Evolutionary conservation across 108 stramenopile genomes (phyloP), one percentile per base, ranked within the genome.

Genomic region (Conticribra weissflogii): DNA sequence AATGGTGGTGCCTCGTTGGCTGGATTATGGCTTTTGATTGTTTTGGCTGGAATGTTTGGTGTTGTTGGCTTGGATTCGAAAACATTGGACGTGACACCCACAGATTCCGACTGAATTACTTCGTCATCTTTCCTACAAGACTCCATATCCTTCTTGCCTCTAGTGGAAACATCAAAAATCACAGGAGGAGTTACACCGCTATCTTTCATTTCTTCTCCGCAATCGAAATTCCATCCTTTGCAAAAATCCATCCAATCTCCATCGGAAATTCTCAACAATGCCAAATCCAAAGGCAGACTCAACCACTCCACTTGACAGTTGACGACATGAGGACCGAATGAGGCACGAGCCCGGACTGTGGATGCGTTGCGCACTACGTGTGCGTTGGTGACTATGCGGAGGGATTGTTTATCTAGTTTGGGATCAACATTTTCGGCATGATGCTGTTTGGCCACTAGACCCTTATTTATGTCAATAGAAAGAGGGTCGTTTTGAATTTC

Each of bases 371-470:
- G 81, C 8, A 90, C 85, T 0, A 83, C 79, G 63, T 88, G 89
- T 18, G 89, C 89, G 67, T 88, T 90, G 45, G 89, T 90, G 25
- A 88, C 52, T 18, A 90, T 85, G 15, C 85, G 78, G 1, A 78
- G 52, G 0, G 73, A 46, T 52, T 16, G n/a, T 0, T 49, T 36
- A 23, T n/a, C 15, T 21, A 34, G 2, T 17, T 1, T 32, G 59
- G n/a, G 32, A 28, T 34, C 36, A 48, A 19, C 33, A 44, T 48
- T 53, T 22, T 34, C 47, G 7, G 34, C n/a, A n/a, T n/a, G n/a
- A n/a, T n/a, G n/a, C n/a, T n/a, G n/a, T n/a, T n/a, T n/a, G n/a
- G n/a, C n/a, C n/a, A n/a, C n/a, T n/a, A n/a, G n/a, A n/a, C n/a
- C n/a, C n/a, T n/a, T n/a, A n/a, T n/a, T n/a, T n/a, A n/a, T n/a